Evolutionary conservation across 1,284 basidiomycete genomes (phyloP).

Genomic region (Cryptococcus jaspeensis): DNA sequence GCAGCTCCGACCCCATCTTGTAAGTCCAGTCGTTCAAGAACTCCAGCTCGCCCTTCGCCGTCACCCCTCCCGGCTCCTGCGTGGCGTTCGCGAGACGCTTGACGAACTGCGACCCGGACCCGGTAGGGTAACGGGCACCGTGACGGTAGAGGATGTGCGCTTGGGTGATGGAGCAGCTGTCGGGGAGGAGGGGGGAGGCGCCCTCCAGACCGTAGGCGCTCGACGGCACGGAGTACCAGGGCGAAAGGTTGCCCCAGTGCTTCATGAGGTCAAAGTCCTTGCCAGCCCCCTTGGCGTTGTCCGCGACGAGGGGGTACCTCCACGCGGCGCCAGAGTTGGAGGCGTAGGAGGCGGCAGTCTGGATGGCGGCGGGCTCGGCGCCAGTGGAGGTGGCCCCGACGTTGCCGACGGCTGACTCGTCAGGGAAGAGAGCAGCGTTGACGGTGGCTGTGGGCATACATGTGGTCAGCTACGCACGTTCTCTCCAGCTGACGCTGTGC

Average conservation of each 20-base stretch:
- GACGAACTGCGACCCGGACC: slow-evolving; percentile 35
- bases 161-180: slow-evolving; percentile 65
- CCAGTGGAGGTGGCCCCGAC: slow-evolving; percentile 57
- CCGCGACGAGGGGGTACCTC: slow-evolving; percentile 50
- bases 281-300: slow-evolving; percentile 23
- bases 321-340: slow-evolving; percentile 49
- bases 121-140: slow-evolving; percentile 51
- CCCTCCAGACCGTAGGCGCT: slow-evolving; percentile 67
- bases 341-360: slow-evolving; percentile 55
- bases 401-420: slow-evolving; percentile 55
- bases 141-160: slow-evolving; percentile 69
- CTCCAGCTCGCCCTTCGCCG: slow-evolving; percentile 45
- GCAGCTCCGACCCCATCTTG: slow-evolving; percentile 52
- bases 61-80: slow-evolving; percentile 23
- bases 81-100: slow-evolving; percentile 37
- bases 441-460: too few species aligned
- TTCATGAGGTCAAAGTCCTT: slow-evolving; percentile 61
- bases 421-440: slow-evolving; percentile 51
- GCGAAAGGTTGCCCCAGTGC: slow-evolving; percentile 78
- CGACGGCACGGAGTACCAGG: slow-evolving; percentile 72
- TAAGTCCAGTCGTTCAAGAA: slow-evolving; percentile 55
- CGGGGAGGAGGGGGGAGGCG: slow-evolving; percentile 66
- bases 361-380: slow-evolving; percentile 56
- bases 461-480: too few species aligned
- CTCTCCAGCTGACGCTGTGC: too few species aligned